phyloP scores from a whole-genome alignment of 352 stramenopile species.

The Elongisporangium anandrum region DNA sequence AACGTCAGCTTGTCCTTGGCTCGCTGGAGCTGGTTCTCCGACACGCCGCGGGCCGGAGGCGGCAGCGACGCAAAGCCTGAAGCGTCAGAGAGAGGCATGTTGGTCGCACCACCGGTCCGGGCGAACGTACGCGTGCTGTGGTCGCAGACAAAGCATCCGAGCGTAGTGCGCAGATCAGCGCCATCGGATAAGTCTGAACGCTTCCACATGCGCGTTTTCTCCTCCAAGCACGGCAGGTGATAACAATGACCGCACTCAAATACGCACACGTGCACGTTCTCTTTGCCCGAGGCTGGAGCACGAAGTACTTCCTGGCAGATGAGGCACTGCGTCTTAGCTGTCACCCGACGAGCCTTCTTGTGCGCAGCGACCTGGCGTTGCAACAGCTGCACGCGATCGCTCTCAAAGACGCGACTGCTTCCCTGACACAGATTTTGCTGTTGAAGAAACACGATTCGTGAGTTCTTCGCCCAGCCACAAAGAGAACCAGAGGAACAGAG shows the following conservation, averaged over 20 bases:
- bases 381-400: conserved; percentile 66
- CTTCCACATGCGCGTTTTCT: conserved; percentile 88
- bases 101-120: conserved; percentile 17
- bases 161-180: conserved; percentile 33
- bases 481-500: not conserved
- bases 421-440: conserved; percentile 77
- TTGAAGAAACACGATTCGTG: not conserved
- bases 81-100: not conserved
- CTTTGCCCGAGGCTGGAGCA: conserved; percentile 35
- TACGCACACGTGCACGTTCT: conserved; percentile 60
- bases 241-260: conserved; percentile 85
- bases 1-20: conserved; percentile 60
- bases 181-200: conserved; percentile 44
- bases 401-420: conserved; percentile 76
- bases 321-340: conserved; percentile 47
- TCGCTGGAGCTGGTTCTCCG: conserved; percentile 64
- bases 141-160: conserved; percentile 82
- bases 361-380: conserved; percentile 58
- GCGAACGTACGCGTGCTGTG: conserved; percentile 66
- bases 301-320: conserved; percentile 65
- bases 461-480: conserved; percentile 1
- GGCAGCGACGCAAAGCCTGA: conserved; percentile 13
- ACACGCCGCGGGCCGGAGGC: conserved; percentile 38
- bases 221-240: conserved; percentile 72
- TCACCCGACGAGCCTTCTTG: conserved; percentile 58